Conservation (phyloP, 1,284 basidiomycete genomes). For the Ceratobasidium sp. region DNA sequence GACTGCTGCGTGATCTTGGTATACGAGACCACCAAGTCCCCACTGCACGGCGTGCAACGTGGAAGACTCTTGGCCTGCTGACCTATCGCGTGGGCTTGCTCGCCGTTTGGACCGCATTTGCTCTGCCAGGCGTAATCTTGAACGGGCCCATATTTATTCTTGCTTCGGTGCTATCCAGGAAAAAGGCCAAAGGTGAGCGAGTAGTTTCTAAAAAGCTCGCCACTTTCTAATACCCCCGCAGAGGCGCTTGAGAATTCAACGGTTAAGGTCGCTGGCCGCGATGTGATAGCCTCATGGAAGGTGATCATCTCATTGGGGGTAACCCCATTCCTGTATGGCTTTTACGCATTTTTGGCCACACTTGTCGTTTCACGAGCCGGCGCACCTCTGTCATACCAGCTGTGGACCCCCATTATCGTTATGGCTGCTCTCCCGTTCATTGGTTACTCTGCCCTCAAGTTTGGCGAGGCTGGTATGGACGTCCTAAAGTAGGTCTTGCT, state of each 20-base stretch:
- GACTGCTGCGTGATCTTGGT: constrained; percentile 89
- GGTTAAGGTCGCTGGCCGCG: constrained; percentile 94
- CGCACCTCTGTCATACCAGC: constrained; percentile 66
- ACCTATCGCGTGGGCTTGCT: constrained; percentile 85
- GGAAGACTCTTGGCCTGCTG: constrained; percentile 88
- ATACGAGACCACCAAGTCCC: constrained; percentile 95
- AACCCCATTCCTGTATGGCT: constrained; percentile 84
- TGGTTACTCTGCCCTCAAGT: constrained; percentile 94
- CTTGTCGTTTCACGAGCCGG: constrained; percentile 74
- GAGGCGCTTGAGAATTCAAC: constrained; percentile 96
- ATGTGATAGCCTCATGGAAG: constrained; percentile 98
- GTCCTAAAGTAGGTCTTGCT: constrained; percentile 81
- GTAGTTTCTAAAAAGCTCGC: neutral
- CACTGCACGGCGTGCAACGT: constrained; percentile 80
- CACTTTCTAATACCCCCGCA: constrained; percentile 51
- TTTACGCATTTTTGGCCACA: constrained; percentile 85
- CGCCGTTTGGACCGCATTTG: constrained; percentile 82
- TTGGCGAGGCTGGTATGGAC: constrained; percentile 98
- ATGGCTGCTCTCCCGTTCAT: constrained; percentile 83
- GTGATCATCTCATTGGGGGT: constrained; percentile 92
- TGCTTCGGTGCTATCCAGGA: constrained; percentile 86
- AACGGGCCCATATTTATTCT: constrained; percentile 95
- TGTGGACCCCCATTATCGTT: constrained; percentile 83
- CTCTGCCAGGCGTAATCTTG: constrained; percentile 92
- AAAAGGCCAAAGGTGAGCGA: constrained; percentile 84